Percentiles rank a stretch among this genome's conserved stretches.
phyloP scores from a whole-genome alignment of 768 basidiomycete species.

The Boletellus ananas region DNA sequence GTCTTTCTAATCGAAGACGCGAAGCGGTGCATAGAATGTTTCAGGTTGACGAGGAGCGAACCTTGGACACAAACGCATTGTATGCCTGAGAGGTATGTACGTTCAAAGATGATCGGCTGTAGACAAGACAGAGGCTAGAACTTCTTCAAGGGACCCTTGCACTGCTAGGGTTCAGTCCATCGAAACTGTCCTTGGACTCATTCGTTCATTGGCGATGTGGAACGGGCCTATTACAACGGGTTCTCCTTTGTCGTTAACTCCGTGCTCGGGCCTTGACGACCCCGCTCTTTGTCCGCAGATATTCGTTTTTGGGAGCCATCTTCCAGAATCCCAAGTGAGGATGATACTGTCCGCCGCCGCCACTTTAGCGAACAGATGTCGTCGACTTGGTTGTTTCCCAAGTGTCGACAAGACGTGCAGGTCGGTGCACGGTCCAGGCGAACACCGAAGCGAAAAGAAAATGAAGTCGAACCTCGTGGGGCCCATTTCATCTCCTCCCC shows the following conservation, averaged over 20 bases:
- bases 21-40: background rate
- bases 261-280: no score
- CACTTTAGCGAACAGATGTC: background rate
- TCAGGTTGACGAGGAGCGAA: background rate
- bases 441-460: constrained; percentile 1
- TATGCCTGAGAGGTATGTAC: no score
- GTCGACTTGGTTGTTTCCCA: background rate
- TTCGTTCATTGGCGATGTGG: no score
- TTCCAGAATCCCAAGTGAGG: background rate
- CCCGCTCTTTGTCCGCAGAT: background rate
- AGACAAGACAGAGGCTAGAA: no score
- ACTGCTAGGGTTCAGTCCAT: no score
- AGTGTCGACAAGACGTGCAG: background rate
- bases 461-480: background rate
- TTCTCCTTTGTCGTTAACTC: background rate
- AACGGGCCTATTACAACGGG: background rate
- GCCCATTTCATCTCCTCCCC: background rate
- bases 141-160: no score
- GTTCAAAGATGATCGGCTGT: no score
- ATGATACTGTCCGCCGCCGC: background rate
- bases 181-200: no score
- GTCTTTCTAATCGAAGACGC: background rate
- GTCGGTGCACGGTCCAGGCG: background rate
- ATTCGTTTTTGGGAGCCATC: background rate
- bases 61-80: background rate